Base-by-base conservation (phyloP, 2,329 filamentous ascomycete genomes). In the Biscogniauxia marginata region DNA sequence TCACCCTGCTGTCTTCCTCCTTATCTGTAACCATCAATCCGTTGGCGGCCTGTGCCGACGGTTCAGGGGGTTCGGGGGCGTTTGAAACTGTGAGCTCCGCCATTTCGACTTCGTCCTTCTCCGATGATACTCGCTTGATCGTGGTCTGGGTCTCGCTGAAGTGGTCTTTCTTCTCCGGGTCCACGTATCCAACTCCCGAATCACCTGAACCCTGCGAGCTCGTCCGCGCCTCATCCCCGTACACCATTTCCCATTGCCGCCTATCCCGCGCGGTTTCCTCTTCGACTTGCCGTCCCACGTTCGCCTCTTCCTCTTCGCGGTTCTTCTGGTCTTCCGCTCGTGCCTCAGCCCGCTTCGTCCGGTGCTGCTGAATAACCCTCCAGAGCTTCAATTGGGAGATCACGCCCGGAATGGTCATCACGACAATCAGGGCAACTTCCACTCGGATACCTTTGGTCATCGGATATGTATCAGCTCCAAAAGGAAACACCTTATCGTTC, bases 381-480 rank as follows among this genome's bases (percentile, higher is more conserved):
- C 92, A 97, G 13, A 97, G 77, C 65, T 88, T 90, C 64, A 95
- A 78, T 71, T 98, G 93, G 0, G 91, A 96, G 46, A 96, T 80
- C 21, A 96, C 77, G 2, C 93, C 92, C 18, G 90, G 77, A 8
- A 91, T 71, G 56, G 84, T 87, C 19, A 96, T 77, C 23, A 97
- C 82, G 52, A 96, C 75, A 21, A 89, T 89, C 1, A 84, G 83
- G 0, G 91, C 92, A 24, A 91, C 84, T 70, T 98, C 93, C 13
- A 95, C 93, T 43, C 86, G 85, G 54, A 97, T 95, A 2, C 90
- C 91, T 64, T 87, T 89, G 0, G 91, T 97, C 11, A 96, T 76
- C 0, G 93, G 93, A 69, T 96, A 98, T 0, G 89, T 91, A 49
- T 80, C 79, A 1, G 89, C 88, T 39, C 84, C 83, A 2, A 91